phyloP scores from a whole-genome alignment of 2,329 filamentous ascomycete genomes.

The Colletotrichum trifolii region DNA sequence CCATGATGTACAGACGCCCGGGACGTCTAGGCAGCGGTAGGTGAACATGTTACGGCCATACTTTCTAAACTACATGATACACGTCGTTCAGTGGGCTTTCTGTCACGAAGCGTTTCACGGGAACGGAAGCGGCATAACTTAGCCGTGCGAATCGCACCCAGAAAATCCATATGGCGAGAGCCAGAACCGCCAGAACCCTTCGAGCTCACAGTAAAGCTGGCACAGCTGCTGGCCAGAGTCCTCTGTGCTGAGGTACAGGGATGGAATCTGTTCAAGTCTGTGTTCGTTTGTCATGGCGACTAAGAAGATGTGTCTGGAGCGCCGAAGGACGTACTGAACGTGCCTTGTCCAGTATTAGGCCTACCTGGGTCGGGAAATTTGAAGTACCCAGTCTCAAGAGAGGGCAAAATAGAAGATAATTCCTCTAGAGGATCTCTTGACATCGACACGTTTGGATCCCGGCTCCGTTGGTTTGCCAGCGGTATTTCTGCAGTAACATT shows the following conservation, averaged over 20 bases:
- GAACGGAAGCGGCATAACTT: too few species aligned
- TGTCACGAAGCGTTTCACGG: too few species aligned
- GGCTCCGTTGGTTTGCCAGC: background rate
- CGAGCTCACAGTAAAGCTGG: background rate
- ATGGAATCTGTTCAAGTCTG: slow-evolving; percentile 1
- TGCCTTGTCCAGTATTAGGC: too few species aligned
- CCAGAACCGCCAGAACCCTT: slow-evolving; percentile 13
- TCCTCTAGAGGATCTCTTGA: too few species aligned
- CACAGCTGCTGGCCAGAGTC: slow-evolving; percentile 1
- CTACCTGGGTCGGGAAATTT: too few species aligned
- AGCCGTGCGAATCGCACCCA: slow-evolving; percentile 4
- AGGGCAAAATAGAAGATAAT: background rate
- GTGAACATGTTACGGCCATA: background rate
- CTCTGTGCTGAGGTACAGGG: background rate
- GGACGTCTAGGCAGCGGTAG: too few species aligned
- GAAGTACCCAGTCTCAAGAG: background rate
- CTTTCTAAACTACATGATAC: background rate
- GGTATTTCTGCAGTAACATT: background rate
- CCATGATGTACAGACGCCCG: too few species aligned
- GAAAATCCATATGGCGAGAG: slow-evolving; percentile 3
- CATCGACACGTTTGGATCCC: background rate
- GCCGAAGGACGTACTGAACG: too few species aligned
- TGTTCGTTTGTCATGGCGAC: background rate
- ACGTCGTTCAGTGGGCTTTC: too few species aligned
- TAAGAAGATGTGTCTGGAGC: slow-evolving; percentile 8